Percentiles rank a stretch among this genome's conserved stretches.
Conservation (phyloP, 1,139 yeast species). For the Williopsis jadinii region DNA sequence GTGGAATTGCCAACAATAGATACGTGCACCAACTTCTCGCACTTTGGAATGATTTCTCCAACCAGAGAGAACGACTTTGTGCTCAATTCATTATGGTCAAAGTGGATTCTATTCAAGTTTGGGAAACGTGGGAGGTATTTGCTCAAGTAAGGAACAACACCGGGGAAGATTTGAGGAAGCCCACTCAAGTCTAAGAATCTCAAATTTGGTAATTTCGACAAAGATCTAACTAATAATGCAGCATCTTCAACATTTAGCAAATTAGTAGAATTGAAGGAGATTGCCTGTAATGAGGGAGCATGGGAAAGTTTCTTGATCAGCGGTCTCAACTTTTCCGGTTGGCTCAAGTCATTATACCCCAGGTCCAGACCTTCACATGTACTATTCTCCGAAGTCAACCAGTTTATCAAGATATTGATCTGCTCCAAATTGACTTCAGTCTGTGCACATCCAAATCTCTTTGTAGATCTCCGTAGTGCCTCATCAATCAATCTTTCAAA, state of each 20-base stretch:
- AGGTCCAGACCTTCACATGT: slow-evolving; percentile 77
- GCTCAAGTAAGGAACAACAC: slow-evolving; percentile 52
- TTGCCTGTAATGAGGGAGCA: slow-evolving; percentile 34
- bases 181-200: slow-evolving; percentile 74
- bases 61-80: slow-evolving; percentile 59
- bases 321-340: slow-evolving; percentile 40
- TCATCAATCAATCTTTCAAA: slow-evolving; percentile 45
- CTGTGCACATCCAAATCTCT: slow-evolving; percentile 72
- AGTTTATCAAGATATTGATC: slow-evolving; percentile 46
- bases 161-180: slow-evolving; percentile 69
- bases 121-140: slow-evolving; percentile 60
- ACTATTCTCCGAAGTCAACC: slow-evolving; percentile 50
- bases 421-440: slow-evolving; percentile 56
- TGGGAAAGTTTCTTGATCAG: slow-evolving; percentile 24
- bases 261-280: slow-evolving; percentile 67
- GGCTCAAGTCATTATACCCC: slow-evolving; percentile 69
- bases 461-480: slow-evolving; percentile 50
- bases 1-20: slow-evolving; percentile 61
- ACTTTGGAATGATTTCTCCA: slow-evolving; percentile 62
- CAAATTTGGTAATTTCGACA: slow-evolving; percentile 48
- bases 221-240: slow-evolving; percentile 41
- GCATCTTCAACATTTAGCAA: slow-evolving; percentile 48
- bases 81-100: slow-evolving; percentile 65
- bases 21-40: slow-evolving; percentile 66
- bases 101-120: slow-evolving; percentile 63